phyloP scores from a whole-genome alignment of 1,139 yeast species.

The Diutina neorugosa region DNA sequence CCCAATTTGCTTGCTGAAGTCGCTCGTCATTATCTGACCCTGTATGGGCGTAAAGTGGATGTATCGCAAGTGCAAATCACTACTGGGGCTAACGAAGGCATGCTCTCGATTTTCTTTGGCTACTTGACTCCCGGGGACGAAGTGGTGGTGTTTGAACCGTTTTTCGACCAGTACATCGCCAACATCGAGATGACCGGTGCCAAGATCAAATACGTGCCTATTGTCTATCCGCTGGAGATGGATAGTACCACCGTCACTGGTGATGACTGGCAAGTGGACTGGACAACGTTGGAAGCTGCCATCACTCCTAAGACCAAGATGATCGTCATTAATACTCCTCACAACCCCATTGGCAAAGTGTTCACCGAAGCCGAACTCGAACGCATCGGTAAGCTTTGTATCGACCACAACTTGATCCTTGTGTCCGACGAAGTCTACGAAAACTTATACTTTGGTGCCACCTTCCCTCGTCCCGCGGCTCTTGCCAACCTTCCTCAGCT shows the following conservation, averaged over 20 bases:
- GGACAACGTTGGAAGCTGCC: conserved; percentile 58
- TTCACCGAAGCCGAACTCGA: conserved; percentile 63
- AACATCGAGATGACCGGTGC: conserved; percentile 93
- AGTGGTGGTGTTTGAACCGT: conserved; percentile 95
- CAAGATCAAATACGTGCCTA: conserved; percentile 70
- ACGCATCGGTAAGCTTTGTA: conserved; percentile 69
- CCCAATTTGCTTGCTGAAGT: conserved; percentile 61
- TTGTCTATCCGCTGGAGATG: conserved; percentile 74
- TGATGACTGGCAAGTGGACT: conserved; percentile 78
- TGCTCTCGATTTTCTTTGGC: conserved; percentile 74
- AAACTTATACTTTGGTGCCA: conserved; percentile 56
- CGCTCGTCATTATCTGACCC: conserved; percentile 57
- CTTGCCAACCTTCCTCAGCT: conserved; percentile 59
- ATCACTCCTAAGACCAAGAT: conserved; percentile 69
- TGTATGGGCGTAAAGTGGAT: conserved; percentile 47
- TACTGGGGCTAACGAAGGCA: conserved; percentile 96
- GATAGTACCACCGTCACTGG: conserved; percentile 56
- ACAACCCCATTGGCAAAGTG: conserved; percentile 91
- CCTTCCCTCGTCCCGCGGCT: conserved; percentile 76
- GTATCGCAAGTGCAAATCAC: conserved; percentile 67
- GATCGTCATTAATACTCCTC: conserved; percentile 85
- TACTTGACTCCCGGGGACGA: conserved; percentile 83
- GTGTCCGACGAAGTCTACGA: conserved; percentile 94
- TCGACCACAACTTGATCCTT: conserved; percentile 68
- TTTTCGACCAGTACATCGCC: conserved; percentile 91